These are phyloP conservation scores for Apiospora rasikravindrae DNA, from an alignment of 2,329 filamentous ascomycete genomes.

Conservation along the genomic window DNA sequence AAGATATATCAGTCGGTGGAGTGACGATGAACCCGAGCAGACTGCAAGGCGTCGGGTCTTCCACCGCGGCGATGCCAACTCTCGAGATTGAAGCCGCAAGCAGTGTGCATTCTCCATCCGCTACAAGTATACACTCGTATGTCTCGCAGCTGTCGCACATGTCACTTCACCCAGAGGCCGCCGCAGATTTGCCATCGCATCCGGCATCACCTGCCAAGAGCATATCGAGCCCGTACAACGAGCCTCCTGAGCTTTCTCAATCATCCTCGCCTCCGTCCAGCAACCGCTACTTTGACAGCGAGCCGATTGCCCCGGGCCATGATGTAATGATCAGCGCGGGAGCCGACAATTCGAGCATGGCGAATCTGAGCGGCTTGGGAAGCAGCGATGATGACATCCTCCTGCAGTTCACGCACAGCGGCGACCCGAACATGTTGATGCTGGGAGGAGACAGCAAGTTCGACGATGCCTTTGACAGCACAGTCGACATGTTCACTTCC, in stretches of 20 bases:
- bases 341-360: slow-evolving; percentile 39
- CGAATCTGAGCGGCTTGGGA: slow-evolving; percentile 30
- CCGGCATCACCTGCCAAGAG: slow-evolving; percentile 57
- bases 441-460: slow-evolving; percentile 52
- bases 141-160: slow-evolving; percentile 47
- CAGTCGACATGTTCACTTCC: slow-evolving; percentile 56
- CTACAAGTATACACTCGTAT: slow-evolving; percentile 50
- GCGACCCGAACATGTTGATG: slow-evolving; percentile 54
- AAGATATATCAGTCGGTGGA: slow-evolving; percentile 47
- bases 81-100: slow-evolving; percentile 34
- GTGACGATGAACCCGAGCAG: slow-evolving; percentile 44
- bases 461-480: slow-evolving; percentile 57
- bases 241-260: slow-evolving; percentile 65
- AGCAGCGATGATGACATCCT: slow-evolving; percentile 52
- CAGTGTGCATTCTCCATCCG: slow-evolving; percentile 51
- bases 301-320: slow-evolving; percentile 43
- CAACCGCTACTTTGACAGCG: slow-evolving; percentile 53
- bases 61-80: slow-evolving; percentile 47
- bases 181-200: slow-evolving; percentile 31
- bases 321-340: slow-evolving; percentile 39
- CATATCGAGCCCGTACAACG: slow-evolving; percentile 57
- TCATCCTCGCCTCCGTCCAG: slow-evolving; percentile 59
- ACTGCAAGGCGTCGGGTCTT: slow-evolving; percentile 40
- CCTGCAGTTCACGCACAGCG: slow-evolving; percentile 50
- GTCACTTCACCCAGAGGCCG: slow-evolving; percentile 30